A percentile compares a stretch with the other conserved stretches of the same genome.
phyloP scores from a whole-genome alignment of 306 rosid species.

The Crotalaria pallida region DNA sequence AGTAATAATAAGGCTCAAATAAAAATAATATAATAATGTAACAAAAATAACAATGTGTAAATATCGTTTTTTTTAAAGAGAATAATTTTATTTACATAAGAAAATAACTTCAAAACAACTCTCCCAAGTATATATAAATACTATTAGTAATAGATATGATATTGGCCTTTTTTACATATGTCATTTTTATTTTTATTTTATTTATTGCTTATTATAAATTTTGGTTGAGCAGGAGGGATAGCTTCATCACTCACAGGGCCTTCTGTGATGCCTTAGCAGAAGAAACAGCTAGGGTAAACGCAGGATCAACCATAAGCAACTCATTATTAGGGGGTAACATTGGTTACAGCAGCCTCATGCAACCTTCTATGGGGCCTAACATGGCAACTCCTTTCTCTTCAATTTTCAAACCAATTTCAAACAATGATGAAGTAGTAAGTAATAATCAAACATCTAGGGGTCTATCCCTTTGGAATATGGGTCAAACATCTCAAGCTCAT shows the following conservation, averaged over 20 bases:
- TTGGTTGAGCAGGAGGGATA: slow-evolving; percentile 56
- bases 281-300: slow-evolving; percentile 68
- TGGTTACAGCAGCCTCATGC: slow-evolving; percentile 41
- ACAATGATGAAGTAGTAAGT: slow-evolving; percentile 1
- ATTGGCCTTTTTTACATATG: slow-evolving; percentile 1
- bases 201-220: not conserved
- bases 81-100: no score
- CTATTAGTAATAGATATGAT: not conserved
- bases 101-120: no score
- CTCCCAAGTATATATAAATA: no score
- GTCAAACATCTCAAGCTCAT: slow-evolving; percentile 18
- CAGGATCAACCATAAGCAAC: slow-evolving; percentile 30
- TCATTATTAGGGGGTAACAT: slow-evolving; percentile 21
- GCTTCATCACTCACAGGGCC: slow-evolving; percentile 73
- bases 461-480: slow-evolving; percentile 46
- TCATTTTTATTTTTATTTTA: not conserved
- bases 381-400: slow-evolving; percentile 42
- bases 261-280: slow-evolving; percentile 82
- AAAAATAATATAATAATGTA: no score
- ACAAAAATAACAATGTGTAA: not conserved
- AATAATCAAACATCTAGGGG: slow-evolving; percentile 20
- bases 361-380: slow-evolving; percentile 31
- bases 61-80: no score
- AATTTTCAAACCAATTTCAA: slow-evolving; percentile 40
- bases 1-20: no score